Conservation (phyloP, 257 asterid genomes). For the Buddleja alternifolia region DNA sequence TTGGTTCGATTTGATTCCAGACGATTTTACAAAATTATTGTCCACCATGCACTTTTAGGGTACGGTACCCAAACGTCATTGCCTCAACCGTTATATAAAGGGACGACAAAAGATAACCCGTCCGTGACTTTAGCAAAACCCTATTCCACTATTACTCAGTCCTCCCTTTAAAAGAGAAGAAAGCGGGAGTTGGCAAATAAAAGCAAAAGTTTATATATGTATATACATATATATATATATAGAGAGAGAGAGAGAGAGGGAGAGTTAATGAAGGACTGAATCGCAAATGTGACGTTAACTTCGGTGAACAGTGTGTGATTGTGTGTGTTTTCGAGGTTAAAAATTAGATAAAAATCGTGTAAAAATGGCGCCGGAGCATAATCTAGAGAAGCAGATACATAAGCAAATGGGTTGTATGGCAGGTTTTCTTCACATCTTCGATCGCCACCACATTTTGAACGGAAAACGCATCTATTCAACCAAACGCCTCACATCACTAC, state of each 20-base stretch:
- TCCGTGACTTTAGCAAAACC: slow-evolving; percentile 34
- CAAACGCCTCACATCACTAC: slow-evolving; percentile 64
- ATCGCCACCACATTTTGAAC: slow-evolving; percentile 73
- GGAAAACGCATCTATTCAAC: slow-evolving; percentile 57
- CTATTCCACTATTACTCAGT: slow-evolving; percentile 25
- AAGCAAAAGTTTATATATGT: slow-evolving; percentile 30
- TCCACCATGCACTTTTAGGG: too few relatives aligned
- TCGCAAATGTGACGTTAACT: slow-evolving; percentile 35
- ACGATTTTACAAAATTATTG: too few relatives aligned
- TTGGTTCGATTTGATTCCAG: too few relatives aligned
- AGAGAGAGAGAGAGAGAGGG: background rate
- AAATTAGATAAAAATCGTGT: too few relatives aligned
- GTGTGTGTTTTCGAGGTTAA: background rate
- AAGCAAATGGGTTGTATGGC: slow-evolving; percentile 90
- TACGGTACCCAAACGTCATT: slow-evolving; percentile 15
- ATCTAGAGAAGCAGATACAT: slow-evolving; percentile 53
- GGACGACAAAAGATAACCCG: slow-evolving; percentile 15
- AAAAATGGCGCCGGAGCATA: slow-evolving; percentile 36
- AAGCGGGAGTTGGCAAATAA: slow-evolving; percentile 53
- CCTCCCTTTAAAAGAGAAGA: slow-evolving; percentile 45
- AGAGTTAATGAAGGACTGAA: slow-evolving; percentile 5
- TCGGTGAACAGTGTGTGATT: slow-evolving; percentile 25
- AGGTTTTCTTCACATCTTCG: slow-evolving; percentile 76
- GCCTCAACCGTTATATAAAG: slow-evolving; percentile 5
- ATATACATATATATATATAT: background rate